phyloP scores from a whole-genome alignment of 208 protist genomes.

The Borovskyia barvae region DNA sequence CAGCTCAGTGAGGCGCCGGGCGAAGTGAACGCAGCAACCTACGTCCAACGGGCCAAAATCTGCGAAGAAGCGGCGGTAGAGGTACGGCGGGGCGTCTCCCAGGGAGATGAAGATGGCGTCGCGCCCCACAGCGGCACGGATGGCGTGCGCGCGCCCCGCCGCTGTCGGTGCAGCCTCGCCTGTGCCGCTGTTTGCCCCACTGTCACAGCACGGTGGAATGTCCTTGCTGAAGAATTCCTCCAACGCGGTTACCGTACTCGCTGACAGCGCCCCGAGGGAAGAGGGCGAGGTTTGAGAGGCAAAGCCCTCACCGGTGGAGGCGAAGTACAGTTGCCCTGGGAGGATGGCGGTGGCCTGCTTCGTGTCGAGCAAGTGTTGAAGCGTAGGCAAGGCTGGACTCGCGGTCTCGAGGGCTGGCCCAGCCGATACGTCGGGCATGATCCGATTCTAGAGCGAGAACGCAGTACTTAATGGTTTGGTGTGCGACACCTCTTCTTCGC shows the following conservation, averaged over 20 bases:
- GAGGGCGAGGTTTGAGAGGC: neutral
- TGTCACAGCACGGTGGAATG: neutral
- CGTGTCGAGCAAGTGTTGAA: constrained; percentile 33
- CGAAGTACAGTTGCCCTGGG: constrained; percentile 63
- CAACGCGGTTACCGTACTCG: neutral
- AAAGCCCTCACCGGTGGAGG: constrained; percentile 40
- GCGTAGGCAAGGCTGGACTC: constrained; percentile 8
- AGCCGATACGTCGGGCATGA: too few relatives aligned
- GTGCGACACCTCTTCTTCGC: too few relatives aligned
- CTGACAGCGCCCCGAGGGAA: neutral
- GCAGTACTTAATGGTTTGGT: too few relatives aligned
- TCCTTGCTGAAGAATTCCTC: too few relatives aligned
- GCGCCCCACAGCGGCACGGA: constrained; percentile 7
- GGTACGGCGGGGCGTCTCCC: constrained; percentile 33
- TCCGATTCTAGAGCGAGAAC: too few relatives aligned
- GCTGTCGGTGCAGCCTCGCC: neutral
- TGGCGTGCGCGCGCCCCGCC: neutral
- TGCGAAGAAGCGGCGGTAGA: constrained; percentile 90
- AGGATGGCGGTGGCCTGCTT: constrained; percentile 50
- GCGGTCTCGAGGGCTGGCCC: too few relatives aligned
- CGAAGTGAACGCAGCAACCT: constrained; percentile 67
- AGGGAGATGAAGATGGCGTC: constrained; percentile 50
- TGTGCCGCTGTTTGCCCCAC: neutral
- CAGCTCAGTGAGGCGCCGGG: constrained; percentile 42
- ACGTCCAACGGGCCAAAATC: constrained; percentile 94